Evolutionary conservation across 192 early-diverging fungal species (phyloP).

Genomic region (Linnemannia zychae): DNA sequence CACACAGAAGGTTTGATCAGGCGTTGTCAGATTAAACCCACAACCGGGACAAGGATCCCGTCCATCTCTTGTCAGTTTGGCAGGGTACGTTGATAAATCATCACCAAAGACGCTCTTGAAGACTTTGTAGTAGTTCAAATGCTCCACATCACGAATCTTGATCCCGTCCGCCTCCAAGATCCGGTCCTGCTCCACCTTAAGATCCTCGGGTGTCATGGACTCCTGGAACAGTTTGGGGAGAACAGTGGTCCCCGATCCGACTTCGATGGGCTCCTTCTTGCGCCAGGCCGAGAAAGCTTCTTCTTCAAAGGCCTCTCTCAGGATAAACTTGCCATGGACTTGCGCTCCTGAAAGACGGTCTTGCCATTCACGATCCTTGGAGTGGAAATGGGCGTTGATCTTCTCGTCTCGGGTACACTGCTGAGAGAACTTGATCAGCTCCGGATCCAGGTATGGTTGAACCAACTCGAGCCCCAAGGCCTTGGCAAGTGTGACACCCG

Average conservation of each 20-base stretch:
- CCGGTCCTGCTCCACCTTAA: conserved; percentile 39
- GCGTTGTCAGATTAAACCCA: conserved; percentile 67
- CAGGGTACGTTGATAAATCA: conserved; percentile 24
- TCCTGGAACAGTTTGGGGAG: conserved; percentile 64
- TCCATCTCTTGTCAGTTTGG: conserved; percentile 56
- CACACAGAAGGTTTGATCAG: conserved; percentile 71
- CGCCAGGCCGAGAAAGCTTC: conserved; percentile 71
- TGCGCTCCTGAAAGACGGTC: conserved; percentile 34
- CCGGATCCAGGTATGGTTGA: conserved; percentile 71
- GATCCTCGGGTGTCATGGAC: conserved; percentile 33
- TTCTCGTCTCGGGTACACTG: conserved; percentile 53
- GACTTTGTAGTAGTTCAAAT: conserved; percentile 70
- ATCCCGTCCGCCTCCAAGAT: conserved; percentile 62
- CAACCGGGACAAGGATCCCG: conserved; percentile 72
- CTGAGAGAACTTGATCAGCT: conserved; percentile 67
- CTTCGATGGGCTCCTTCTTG: conserved; percentile 78
- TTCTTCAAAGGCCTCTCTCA: conserved; percentile 71
- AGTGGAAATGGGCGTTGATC: conserved; percentile 57
- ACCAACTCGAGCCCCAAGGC: conserved; percentile 58
- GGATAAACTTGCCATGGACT: conserved; percentile 69
- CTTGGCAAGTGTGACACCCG: conserved; percentile 62
- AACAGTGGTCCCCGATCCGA: conserved; percentile 70
- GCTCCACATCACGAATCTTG: conserved; percentile 73
- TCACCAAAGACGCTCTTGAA: conserved; percentile 64
- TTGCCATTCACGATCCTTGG: conserved; percentile 40